Base-by-base conservation (phyloP, 2,329 filamentous ascomycete genomes). In the Hawksworthiomyces lignivorus region DNA sequence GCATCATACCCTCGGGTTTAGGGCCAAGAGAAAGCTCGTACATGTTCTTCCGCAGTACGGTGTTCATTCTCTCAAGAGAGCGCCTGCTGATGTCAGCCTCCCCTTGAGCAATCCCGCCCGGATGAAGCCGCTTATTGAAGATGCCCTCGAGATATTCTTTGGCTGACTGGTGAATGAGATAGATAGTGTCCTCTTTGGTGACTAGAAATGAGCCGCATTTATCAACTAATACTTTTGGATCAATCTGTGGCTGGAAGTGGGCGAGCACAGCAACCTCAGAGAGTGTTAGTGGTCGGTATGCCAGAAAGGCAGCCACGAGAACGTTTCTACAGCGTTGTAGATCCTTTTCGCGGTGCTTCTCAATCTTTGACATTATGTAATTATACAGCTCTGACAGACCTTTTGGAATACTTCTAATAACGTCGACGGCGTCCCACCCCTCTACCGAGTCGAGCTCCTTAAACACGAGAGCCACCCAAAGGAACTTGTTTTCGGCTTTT, bases 381-480 rank as follows among this genome's bases (percentile, higher is more conserved):
- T 46, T 18, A 36, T 58, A 60, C n/a, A 58, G 39, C 9, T 50
- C 19, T 17, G 50, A 47, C 30, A 58, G 43, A 14, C 47, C 51
- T 36, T 49, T 26, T 31, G 54, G 56, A 2, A 56, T 48, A 17
- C 50, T 43, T 34, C 43, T 32, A 39, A 57, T 42, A 32, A 4
- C 6, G n/a, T 46, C 19, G 32, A 38, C 30, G 20, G 50, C 47
- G 27, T 52, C 35, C 44, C 20, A 24, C 46, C 48, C 44, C 18
- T 51, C 17, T 26, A 51, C 36, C 39, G 41, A 45, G 2, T 42
- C 27, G 19, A 63, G 55, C 18, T 51, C 41, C 50, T 57, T 50
- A 45, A 58, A 63, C 11, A 58, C 57, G 37, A 64, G 52, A 36
- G 56, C 54, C 20, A n/a, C n/a, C 61, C 59, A 65, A 11, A 68